Evolutionary conservation across 2,329 filamentous ascomycete genomes (phyloP).

Genomic region (Stemphylium vesicarium): DNA sequence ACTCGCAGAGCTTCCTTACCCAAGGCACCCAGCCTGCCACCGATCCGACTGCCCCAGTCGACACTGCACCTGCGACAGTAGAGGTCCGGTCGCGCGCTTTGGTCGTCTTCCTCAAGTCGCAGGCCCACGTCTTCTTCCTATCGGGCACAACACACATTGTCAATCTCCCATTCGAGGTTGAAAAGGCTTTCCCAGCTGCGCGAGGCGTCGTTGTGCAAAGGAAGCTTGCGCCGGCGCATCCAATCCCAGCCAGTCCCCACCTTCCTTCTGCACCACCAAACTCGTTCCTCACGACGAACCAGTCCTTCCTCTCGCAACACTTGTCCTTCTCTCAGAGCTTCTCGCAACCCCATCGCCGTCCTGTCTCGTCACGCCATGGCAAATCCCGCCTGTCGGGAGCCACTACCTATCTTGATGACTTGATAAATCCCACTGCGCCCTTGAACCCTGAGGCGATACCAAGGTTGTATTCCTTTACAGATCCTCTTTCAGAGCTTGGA

Average conservation of each 20-base stretch:
- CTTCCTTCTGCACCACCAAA: constrained; percentile 71
- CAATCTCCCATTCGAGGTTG: constrained; percentile 93
- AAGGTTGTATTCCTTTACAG: constrained; percentile 80
- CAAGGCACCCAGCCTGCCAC: constrained; percentile 44
- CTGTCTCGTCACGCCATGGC: constrained; percentile 34
- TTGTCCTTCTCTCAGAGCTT: constrained; percentile 56
- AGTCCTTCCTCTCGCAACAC: constrained; percentile 61
- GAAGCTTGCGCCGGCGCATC: constrained; percentile 64
- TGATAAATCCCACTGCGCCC: constrained; percentile 32
- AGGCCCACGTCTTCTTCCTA: constrained; percentile 92
- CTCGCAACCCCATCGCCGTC: constrained; percentile 38
- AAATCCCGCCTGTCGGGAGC: constrained; percentile 32
- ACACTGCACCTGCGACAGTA: constrained; percentile 23
- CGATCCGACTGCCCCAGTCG: constrained; percentile 30
- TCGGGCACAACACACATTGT: constrained; percentile 86
- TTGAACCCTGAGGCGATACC: constrained; percentile 64
- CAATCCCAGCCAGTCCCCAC: constrained; percentile 45
- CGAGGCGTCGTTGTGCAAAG: constrained; percentile 86
- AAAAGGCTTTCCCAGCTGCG: constrained; percentile 81
- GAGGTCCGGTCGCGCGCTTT: constrained; percentile 63
- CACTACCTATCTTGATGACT: constrained; percentile 39
- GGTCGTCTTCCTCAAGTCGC: constrained; percentile 89
- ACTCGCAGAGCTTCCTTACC: constrained; percentile 33
- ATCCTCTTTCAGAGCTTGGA: constrained; percentile 85
- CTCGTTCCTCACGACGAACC: constrained; percentile 70